A percentile compares a stretch with the other conserved stretches of the same genome.
phyloP scores from a whole-genome alignment of 169 alveolate species.

The Theileria sp. region DNA sequence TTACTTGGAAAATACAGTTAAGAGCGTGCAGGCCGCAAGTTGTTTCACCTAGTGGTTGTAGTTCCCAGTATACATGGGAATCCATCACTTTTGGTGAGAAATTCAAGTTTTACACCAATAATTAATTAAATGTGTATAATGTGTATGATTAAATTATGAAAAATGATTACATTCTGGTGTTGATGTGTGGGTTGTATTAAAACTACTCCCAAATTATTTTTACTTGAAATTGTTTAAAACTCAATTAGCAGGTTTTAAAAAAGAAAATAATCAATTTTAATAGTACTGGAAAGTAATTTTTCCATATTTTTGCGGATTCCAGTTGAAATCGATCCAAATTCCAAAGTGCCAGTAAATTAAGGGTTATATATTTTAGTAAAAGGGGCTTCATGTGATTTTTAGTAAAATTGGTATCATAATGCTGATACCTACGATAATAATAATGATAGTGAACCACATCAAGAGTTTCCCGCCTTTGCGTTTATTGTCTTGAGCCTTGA shows the following conservation, averaged over 20 bases:
- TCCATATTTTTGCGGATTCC: background rate
- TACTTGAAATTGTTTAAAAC: background rate
- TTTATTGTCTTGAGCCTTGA: constrained; percentile 62
- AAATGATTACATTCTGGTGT: background rate
- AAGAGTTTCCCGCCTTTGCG: constrained; percentile 58
- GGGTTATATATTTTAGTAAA: background rate
- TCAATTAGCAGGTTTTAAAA: background rate
- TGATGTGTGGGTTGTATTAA: background rate
- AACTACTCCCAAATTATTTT: background rate
- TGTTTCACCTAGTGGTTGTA: constrained; percentile 30
- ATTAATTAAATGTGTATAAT: background rate
- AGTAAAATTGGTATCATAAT: constrained; percentile 50
- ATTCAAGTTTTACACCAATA: background rate
- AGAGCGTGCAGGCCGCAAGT: constrained; percentile 39
- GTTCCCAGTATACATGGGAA: constrained; percentile 30
- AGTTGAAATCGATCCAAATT: background rate
- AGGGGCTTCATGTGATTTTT: constrained; percentile 11
- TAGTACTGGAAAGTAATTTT: background rate
- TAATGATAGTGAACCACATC: constrained; percentile 64
- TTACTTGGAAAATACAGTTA: constrained; percentile 25
- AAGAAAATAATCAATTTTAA: background rate
- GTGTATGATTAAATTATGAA: background rate
- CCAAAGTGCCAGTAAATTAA: background rate
- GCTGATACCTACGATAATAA: constrained; percentile 34
- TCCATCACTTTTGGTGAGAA: background rate